Evolutionary conservation across 148 eudicot species (phyloP), one percentile per base, ranked within the genome.

Genomic region (Amaranthus palmeri): DNA sequence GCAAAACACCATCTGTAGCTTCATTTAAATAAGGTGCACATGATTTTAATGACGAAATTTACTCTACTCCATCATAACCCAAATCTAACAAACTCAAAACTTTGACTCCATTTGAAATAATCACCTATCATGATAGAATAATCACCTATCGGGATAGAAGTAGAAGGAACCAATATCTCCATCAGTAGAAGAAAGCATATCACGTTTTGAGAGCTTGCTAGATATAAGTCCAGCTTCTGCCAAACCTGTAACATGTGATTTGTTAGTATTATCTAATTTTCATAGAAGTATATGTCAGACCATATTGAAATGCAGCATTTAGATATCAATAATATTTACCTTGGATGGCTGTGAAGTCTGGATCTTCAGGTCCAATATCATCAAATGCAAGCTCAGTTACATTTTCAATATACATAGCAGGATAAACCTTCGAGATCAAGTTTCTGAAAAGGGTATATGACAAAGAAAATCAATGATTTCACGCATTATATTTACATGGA

Each of bases 181-280:
- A 65, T 85, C 87, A 46, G 36, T 25, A 25, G 82, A 80, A 78
- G 90, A 77, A 73, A 80, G 84, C 88, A 91, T 59, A 67, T 95
- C 99, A 62, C 71, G 84, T 73, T 83, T 84, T 66, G 99, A 95
- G 56, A 95, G 96, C 81, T 91, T 95, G 88, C 99, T 95, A 66
- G 93, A 83, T 72, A 95, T 91, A 65, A 95, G 97, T 69, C 99
- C 99, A 76, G 99, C 99, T 88, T 95, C 99, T 44, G 99, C 99
- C 85, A 95, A 83, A 59, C 99, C 98, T 91, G 87, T 12, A 70
- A 46, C 76, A 83, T 51, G 68, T 18, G 72, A 68, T 58, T 59
- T 58, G 54, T 62, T 74, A 66, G 18, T 44, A 74, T 15, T 75
- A 41, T 70, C 74, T 36, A 25, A 72, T 70, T 54, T 25, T 25